Base-by-base conservation (phyloP, 345 rosid species). In the Corchorus olitorius region DNA sequence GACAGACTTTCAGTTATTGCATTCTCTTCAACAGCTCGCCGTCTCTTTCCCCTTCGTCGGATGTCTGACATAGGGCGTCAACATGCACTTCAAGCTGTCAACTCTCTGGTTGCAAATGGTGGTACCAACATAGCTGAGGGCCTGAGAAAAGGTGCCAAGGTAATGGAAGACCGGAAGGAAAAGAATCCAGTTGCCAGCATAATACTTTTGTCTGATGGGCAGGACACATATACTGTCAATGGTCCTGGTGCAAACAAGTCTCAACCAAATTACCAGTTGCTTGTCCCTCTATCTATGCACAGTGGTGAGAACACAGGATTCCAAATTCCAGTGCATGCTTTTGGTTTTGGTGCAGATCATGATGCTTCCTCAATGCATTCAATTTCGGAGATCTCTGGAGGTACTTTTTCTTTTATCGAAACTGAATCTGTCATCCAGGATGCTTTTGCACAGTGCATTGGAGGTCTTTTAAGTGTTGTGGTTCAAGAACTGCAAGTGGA, bases 81-180 rank as follows among this genome's bases (percentile, higher is more conserved):
- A 67, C 86, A 70, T 66, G 97, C 97, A 8, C 98, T 97, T 74
- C 97, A 89, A 82, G 94, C 94, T 39, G 97, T 94, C 22, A 94
- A 91, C 82, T 91, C 97, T 37, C 79, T 97, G 85, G 89, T 97
- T 61, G 98, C 99, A 11, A 90, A 84, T 75, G 98, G 99, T 20
- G 99, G 99, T 65, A 97, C 98, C 5, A 97, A 97, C 76, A 94
- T 97, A 16, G 99, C 95, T 17, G 98, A 97, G 81, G 98, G 97
- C 65, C 91, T 97, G 17, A 88, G 88, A 73, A 97, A 94, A 87
- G 94, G 99, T 79, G 97, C 88, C 5, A 96, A 93, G 82, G 90
- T 94, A 61, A 87, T 96, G 92, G 91, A 90, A 79, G 97, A 97
- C 12, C 77, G 99, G 60, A 89, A 86, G 81, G 89, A 90, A 72